Conservation (phyloP, 2,329 filamentous ascomycete genomes). For the Penicillium palitans region DNA sequence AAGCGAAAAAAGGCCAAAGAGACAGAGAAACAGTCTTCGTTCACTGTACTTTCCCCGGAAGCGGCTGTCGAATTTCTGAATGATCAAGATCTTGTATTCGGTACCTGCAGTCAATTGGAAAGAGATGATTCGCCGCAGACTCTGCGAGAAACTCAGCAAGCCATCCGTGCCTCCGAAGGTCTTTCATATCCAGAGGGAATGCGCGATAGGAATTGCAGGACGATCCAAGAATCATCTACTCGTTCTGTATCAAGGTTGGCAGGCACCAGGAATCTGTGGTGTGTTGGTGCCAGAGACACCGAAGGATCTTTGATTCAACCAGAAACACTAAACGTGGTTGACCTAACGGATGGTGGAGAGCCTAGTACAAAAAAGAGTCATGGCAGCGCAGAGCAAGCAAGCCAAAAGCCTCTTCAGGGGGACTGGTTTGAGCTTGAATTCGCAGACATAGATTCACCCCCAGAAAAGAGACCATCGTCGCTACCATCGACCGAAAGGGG, state of each 20-base stretch:
- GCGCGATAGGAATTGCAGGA: neutral
- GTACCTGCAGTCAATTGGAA: slow-evolving; percentile 80
- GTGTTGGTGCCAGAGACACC: slow-evolving; percentile 65
- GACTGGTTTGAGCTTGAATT: slow-evolving; percentile 23
- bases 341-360: slow-evolving; percentile 35
- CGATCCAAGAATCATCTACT: slow-evolving; percentile 4
- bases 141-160: slow-evolving; percentile 33
- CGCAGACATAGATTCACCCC: slow-evolving; percentile 8
- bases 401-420: slow-evolving; percentile 1
- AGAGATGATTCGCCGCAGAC: slow-evolving; percentile 69
- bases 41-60: slow-evolving; percentile 65
- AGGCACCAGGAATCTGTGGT: slow-evolving; percentile 61
- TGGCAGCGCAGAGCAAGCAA: neutral
- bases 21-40: slow-evolving; percentile 46
- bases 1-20: slow-evolving; percentile 28
- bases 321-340: slow-evolving; percentile 61
- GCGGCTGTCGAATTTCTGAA: slow-evolving; percentile 66
- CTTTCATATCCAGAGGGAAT: slow-evolving; percentile 11
- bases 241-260: slow-evolving; percentile 28
- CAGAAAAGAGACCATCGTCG: slow-evolving; percentile 1
- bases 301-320: slow-evolving; percentile 65
- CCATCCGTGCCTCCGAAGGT: slow-evolving; percentile 34
- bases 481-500: neutral
- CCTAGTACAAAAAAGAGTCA: slow-evolving; percentile 8
- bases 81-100: slow-evolving; percentile 77